Base-by-base conservation (phyloP, 2,329 filamentous ascomycete species). In the Fusarium ramigenum region DNA sequence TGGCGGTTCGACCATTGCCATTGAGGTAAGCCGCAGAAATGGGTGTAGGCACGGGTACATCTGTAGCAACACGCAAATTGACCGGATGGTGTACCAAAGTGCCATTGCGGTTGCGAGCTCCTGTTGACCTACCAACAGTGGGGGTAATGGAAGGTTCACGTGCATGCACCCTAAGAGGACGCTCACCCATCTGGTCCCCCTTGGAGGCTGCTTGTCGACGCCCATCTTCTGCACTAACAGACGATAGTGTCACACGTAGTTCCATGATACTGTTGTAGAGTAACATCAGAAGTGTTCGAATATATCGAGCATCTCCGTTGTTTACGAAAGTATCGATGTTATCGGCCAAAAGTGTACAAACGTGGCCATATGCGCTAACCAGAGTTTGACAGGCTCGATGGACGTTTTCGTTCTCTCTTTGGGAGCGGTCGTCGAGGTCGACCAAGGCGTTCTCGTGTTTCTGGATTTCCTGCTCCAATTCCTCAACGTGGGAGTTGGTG, bases 251-350 rank as follows among this genome's bases (percentile, higher is more conserved):
- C 7, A 89, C 88, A 12, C 90, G 87, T 58, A 92, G 85, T 79
- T 92, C 90, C 86, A 90, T 91, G 67, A 91, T 89, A 79, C 90
- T 91, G 74, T 91, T 91, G 79, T 91, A 92, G 10, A 92, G 84
- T 72, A 89, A 85, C 79, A 91, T 85, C 76, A 92, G 81, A 73
- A 92, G 85, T 7, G 89, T 90, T 52, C 90, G 89, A 77, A 92
- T 90, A 78, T 92, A 92, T 69, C 90, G 87, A 28, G 90, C 89
- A 74, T 92, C 90, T 69, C 89, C 89, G 64, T 91, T 91, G 74
- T 90, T 86, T 62, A 92, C 85, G 76, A 92, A 89, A 4, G 87
- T 87, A 76, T 92, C 89, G 66, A 91, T 89, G 72, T 92, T 91
- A 60, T 86, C 85, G 46, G 87, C 86, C 36, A 92, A 81, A 1